Percentiles rank a stretch among this genome's conserved stretches.
Conservation (phyloP, 495 filamentous ascomycete species). For the Lasiosphaeria miniovina region DNA sequence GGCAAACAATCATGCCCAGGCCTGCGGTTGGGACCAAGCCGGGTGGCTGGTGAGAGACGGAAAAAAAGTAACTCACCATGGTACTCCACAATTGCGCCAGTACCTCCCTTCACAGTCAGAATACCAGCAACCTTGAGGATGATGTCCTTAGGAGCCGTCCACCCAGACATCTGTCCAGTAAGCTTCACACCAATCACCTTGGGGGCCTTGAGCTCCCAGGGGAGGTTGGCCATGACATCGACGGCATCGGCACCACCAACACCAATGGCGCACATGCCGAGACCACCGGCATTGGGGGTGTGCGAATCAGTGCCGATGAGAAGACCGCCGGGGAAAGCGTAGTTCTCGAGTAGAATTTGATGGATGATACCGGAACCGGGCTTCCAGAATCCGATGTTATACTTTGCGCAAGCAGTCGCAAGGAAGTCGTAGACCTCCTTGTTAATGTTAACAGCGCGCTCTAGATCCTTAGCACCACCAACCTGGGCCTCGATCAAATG, state of each 20-base stretch:
- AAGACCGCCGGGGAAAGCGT: constrained; percentile 94
- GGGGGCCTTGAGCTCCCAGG: constrained; percentile 97
- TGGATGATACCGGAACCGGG: constrained; percentile 99
- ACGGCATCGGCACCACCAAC: constrained; percentile 98
- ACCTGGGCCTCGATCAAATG: constrained; percentile 98
- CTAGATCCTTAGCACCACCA: constrained; percentile 92
- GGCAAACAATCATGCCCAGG: too few species aligned
- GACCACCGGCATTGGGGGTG: constrained; percentile 96
- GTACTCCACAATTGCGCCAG: constrained; percentile 95
- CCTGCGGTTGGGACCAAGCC: too few species aligned
- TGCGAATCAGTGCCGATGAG: constrained; percentile 99
- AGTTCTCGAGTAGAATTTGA: constrained; percentile 98
- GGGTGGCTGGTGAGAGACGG: constrained; percentile 19
- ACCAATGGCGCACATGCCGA: constrained; percentile 94
- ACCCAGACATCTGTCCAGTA: constrained; percentile 85
- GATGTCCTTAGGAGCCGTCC: constrained; percentile 95
- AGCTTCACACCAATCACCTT: constrained; percentile 96
- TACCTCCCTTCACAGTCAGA: constrained; percentile 96
- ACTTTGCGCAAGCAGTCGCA: constrained; percentile 91
- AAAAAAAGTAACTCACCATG: constrained; percentile 59
- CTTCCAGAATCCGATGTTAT: constrained; percentile 99
- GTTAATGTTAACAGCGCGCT: constrained; percentile 88
- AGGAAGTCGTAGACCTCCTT: constrained; percentile 99
- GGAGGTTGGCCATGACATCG: constrained; percentile 96
- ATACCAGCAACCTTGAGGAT: constrained; percentile 98